Conservation (phyloP, 495 filamentous ascomycete species). For the Aspergillus egyptiacus region DNA sequence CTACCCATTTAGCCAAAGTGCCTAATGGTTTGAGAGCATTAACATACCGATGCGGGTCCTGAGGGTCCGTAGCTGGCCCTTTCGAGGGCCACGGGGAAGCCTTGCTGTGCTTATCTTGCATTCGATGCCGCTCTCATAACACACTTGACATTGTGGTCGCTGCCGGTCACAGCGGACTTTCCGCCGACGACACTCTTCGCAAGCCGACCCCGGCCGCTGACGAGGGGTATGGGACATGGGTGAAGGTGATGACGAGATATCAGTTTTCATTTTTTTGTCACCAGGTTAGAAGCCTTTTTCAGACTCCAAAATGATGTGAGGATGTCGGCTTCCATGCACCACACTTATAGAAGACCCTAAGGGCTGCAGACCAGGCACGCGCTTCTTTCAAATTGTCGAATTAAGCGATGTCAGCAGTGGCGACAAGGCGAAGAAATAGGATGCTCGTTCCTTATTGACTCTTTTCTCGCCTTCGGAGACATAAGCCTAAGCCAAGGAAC, state of each 20-base stretch:
- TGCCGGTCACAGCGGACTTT: slow-evolving; percentile 48
- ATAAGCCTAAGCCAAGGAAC: background rate
- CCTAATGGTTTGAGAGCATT: background rate
- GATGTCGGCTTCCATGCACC: background rate
- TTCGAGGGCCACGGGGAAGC: slow-evolving; percentile 46
- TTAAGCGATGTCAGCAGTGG: background rate
- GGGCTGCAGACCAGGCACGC: background rate
- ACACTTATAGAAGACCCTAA: slow-evolving; percentile 1
- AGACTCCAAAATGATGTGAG: background rate
- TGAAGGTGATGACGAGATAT: slow-evolving; percentile 11
- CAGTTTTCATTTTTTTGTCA: background rate
- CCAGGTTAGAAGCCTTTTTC: background rate
- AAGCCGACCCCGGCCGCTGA: slow-evolving; percentile 24
- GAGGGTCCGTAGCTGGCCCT: slow-evolving; percentile 47
- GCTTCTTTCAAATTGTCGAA: slow-evolving; percentile 2
- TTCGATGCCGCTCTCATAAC: slow-evolving; percentile 40
- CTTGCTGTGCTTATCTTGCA: slow-evolving; percentile 45
- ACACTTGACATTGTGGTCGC: slow-evolving; percentile 45
- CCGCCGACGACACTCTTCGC: slow-evolving; percentile 39
- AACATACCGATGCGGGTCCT: slow-evolving; percentile 41
- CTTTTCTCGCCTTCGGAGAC: background rate
- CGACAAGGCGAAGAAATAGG: slow-evolving; percentile 1
- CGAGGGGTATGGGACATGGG: slow-evolving; percentile 7
- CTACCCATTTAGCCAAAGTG: slow-evolving; percentile 6
- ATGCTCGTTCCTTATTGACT: background rate